Percentiles rank a stretch among this genome's conserved stretches.
Evolutionary conservation across 345 rosid species (phyloP).

Genomic region (Syzygium jambos): DNA sequence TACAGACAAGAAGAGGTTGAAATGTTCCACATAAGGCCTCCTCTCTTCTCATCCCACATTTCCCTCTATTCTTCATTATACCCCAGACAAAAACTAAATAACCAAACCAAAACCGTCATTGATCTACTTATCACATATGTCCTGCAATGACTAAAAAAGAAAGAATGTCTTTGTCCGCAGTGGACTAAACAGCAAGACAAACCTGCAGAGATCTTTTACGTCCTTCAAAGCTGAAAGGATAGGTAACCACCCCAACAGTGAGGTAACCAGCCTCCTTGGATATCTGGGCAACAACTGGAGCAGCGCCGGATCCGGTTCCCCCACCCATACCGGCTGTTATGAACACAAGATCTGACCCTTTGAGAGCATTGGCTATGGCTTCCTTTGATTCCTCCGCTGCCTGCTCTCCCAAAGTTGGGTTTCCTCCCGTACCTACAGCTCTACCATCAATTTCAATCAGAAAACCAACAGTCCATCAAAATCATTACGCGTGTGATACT

Average conservation of each 20-base stretch:
- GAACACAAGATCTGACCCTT: constrained; percentile 98
- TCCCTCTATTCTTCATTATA: background rate
- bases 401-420: constrained; percentile 92
- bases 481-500: background rate
- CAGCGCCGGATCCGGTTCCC: constrained; percentile 99
- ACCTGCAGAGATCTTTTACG: constrained; percentile 94
- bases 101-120: background rate
- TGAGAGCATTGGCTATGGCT: constrained; percentile 77
- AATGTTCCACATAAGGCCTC: background rate
- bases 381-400: constrained; percentile 99
- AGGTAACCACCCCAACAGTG: constrained; percentile 97
- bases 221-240: constrained; percentile 98
- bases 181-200: background rate
- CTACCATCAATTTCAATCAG: constrained; percentile 2
- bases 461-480: background rate
- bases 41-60: background rate
- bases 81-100: background rate
- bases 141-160: background rate
- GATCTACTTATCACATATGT: background rate
- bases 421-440: constrained; percentile 86
- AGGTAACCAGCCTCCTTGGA: constrained; percentile 87
- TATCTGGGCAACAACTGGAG: constrained; percentile 94
- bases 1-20: background rate
- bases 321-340: constrained; percentile 99
- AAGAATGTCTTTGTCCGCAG: background rate